These are phyloP conservation scores for Eimeria falciformis DNA, from an alignment of 169 alveolate species.

Conservation along the genomic window DNA sequence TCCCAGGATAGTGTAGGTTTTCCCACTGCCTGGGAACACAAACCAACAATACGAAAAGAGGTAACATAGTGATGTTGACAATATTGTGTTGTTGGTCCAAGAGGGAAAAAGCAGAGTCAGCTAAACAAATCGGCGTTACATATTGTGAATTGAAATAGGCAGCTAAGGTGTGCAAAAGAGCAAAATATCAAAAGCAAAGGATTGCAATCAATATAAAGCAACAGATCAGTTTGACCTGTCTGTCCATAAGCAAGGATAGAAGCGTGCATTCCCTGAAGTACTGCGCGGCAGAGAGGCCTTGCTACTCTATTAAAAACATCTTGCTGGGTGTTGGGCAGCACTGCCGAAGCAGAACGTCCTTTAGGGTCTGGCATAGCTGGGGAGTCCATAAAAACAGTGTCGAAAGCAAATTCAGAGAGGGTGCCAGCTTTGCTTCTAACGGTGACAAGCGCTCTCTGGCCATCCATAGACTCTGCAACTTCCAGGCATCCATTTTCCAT, in stretches of 20 bases:
- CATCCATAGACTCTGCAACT: background rate
- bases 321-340: constrained; percentile 34
- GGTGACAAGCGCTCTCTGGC: background rate
- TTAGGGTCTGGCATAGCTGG: background rate
- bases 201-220: no score
- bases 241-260: constrained; percentile 61
- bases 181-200: no score
- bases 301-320: constrained; percentile 34
- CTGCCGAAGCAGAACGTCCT: background rate
- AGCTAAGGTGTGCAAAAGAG: no score
- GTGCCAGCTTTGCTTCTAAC: background rate
- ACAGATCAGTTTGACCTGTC: constrained; percentile 14
- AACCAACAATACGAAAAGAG: no score
- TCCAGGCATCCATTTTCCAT: background rate
- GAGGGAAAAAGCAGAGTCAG: background rate
- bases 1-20: constrained; percentile 53
- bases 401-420: background rate
- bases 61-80: no score
- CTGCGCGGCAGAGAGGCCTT: constrained; percentile 36
- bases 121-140: background rate
- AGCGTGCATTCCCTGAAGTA: constrained; percentile 52
- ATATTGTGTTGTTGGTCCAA: background rate
- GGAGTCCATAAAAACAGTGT: background rate
- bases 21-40: constrained; percentile 36
- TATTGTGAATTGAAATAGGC: no score